phyloP scores from a whole-genome alignment of 176 grass and related monocot species.

The Otatea glauca region DNA sequence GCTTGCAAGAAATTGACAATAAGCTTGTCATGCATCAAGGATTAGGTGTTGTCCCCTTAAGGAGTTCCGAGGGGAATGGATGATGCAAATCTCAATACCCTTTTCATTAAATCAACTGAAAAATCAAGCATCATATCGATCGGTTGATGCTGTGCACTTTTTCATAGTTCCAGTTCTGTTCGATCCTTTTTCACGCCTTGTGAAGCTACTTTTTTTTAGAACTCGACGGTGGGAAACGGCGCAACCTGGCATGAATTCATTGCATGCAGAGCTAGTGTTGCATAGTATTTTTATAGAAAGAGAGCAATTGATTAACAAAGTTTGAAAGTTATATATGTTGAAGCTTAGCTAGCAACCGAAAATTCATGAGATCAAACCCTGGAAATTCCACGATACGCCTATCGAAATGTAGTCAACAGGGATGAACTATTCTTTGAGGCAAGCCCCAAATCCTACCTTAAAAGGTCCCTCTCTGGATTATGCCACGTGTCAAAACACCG shows the following conservation, averaged over 20 bases:
- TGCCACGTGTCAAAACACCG: too few relatives aligned
- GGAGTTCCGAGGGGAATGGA: conserved; percentile 43
- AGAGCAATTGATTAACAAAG: not conserved
- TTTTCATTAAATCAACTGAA: conserved; percentile 20
- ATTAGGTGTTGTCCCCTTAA: conserved; percentile 52
- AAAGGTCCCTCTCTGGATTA: too few relatives aligned
- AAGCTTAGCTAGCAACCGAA: not conserved
- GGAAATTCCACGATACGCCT: not conserved
- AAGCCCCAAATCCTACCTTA: too few relatives aligned
- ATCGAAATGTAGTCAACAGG: not conserved
- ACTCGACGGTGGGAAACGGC: not conserved
- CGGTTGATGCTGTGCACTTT: not conserved
- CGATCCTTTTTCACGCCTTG: not conserved
- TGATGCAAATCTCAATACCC: conserved; percentile 38
- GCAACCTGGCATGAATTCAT: not conserved
- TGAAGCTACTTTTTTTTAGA: not conserved
- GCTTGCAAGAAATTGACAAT: conserved; percentile 10
- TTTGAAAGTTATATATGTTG: not conserved
- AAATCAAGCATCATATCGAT: not conserved
- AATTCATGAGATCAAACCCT: not conserved
- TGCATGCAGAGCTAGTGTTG: not conserved
- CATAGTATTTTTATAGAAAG: not conserved
- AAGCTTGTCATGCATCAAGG: conserved; percentile 21
- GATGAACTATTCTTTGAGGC: too few relatives aligned
- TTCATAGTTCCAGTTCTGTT: not conserved